phyloP scores from a whole-genome alignment of 2,329 filamentous ascomycete genomes.

The Neopestalotiopsis rosae region DNA sequence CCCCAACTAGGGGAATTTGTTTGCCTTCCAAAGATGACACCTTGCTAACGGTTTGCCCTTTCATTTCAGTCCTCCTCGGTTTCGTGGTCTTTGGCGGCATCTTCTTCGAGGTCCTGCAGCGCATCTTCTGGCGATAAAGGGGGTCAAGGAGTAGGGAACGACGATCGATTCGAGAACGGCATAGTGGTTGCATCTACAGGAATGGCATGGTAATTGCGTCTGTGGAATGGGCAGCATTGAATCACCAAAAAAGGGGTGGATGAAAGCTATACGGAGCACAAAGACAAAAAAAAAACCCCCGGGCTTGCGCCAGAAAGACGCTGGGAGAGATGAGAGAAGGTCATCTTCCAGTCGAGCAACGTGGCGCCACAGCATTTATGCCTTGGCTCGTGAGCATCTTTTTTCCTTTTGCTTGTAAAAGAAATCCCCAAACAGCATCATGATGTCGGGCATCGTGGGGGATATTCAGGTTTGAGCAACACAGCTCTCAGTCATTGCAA shows the following conservation, averaged over 20 bases:
- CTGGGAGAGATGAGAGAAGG: not conserved
- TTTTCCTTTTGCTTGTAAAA: not conserved
- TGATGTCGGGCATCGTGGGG: not conserved
- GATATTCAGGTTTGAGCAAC: too few species aligned
- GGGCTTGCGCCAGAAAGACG: too few species aligned
- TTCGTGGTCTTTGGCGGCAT: slow-evolving; percentile 68
- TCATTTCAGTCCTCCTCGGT: slow-evolving; percentile 54
- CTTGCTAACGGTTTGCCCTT: not conserved
- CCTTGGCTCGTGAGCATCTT: not conserved
- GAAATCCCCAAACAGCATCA: not conserved
- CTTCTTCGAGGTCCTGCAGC: slow-evolving; percentile 61
- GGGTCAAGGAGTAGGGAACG: not conserved
- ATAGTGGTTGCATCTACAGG: not conserved
- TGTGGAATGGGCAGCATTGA: too few species aligned
- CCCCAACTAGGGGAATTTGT: not conserved
- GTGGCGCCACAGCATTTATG: not conserved
- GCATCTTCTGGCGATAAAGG: slow-evolving; percentile 50
- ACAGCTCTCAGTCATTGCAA: not conserved
- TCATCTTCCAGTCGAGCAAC: not conserved
- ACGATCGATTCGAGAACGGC: not conserved
- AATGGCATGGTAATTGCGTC: not conserved
- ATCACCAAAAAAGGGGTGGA: too few species aligned
- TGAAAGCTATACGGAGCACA: too few species aligned
- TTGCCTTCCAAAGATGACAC: not conserved
- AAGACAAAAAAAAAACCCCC: too few species aligned